These are phyloP conservation scores for Zygosaccharomyces lentus DNA, from an alignment of 805 yeast species.

Conservation along the genomic window DNA sequence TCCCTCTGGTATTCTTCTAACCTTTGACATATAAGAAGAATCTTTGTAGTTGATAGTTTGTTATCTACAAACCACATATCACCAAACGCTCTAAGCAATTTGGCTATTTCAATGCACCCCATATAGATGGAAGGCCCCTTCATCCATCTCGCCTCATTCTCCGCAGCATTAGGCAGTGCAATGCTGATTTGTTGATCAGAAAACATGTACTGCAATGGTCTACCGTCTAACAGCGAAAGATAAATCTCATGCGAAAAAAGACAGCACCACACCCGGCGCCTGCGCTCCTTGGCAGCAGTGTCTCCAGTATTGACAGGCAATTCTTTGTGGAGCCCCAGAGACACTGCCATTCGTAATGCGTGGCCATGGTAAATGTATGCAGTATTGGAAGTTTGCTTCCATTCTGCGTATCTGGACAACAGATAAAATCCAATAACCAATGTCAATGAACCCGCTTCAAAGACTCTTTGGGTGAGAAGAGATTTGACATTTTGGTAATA, in stretches of 20 bases:
- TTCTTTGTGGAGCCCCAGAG: slow-evolving; percentile 58
- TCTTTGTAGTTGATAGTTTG: slow-evolving; percentile 38
- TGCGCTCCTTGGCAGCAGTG: slow-evolving; percentile 41
- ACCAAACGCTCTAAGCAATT: slow-evolving; percentile 43
- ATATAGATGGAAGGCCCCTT: slow-evolving; percentile 53
- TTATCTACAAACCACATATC: slow-evolving; percentile 5
- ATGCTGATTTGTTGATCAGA: slow-evolving; percentile 48
- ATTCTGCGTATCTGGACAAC: slow-evolving; percentile 57
- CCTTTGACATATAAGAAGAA: slow-evolving; percentile 44
- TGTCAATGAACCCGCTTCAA: slow-evolving; percentile 58
- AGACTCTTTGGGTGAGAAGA: slow-evolving; percentile 42
- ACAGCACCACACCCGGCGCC: slow-evolving; percentile 68
- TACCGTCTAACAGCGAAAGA: slow-evolving; percentile 58
- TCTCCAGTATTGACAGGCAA: slow-evolving; percentile 16
- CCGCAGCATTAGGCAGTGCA: slow-evolving; percentile 46
- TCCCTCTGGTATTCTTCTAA: slow-evolving; percentile 40
- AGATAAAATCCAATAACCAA: slow-evolving; percentile 50
- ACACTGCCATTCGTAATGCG: slow-evolving; percentile 62
- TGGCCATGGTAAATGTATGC: slow-evolving; percentile 66
- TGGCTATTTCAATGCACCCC: slow-evolving; percentile 52
- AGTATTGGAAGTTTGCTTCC: slow-evolving; percentile 61
- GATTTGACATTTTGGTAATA: slow-evolving; percentile 54
- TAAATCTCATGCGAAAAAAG: slow-evolving; percentile 59
- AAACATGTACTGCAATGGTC: slow-evolving; percentile 48
- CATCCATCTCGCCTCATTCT: slow-evolving; percentile 36